Evolutionary conservation across 768 basidiomycete genomes (phyloP).

Genomic region (Tulasnella sp.): DNA sequence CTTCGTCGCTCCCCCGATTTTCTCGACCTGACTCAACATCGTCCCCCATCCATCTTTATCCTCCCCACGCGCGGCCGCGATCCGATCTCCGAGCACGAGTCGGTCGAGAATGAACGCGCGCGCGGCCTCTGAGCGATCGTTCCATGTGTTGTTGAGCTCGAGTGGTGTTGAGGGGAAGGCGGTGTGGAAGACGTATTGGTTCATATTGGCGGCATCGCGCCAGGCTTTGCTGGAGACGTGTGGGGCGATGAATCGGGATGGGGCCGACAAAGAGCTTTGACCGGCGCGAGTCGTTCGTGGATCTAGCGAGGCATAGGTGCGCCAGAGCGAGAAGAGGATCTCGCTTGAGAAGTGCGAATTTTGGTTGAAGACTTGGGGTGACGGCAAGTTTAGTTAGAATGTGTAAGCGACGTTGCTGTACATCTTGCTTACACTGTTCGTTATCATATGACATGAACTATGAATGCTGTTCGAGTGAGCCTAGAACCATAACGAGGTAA

Average conservation of each 20-base stretch:
- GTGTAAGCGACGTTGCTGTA: too few relatives aligned
- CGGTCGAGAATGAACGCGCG: constrained; percentile 75
- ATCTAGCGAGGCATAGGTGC: constrained; percentile 76
- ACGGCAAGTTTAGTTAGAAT: too few relatives aligned
- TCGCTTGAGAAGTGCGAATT: constrained; percentile 76
- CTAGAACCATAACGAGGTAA: background rate
- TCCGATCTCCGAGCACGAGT: constrained; percentile 74
- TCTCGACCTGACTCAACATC: constrained; percentile 27
- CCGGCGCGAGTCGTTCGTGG: constrained; percentile 53
- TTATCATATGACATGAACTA: constrained; percentile 77
- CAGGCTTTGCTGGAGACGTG: constrained; percentile 65
- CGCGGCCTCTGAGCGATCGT: constrained; percentile 59
- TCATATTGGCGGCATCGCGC: constrained; percentile 88
- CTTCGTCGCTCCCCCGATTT: constrained; percentile 48
- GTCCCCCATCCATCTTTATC: constrained; percentile 23
- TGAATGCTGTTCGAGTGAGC: background rate
- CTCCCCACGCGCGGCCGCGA: constrained; percentile 62
- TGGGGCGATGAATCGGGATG: constrained; percentile 63
- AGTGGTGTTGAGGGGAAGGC: constrained; percentile 70
- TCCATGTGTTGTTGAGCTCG: constrained; percentile 77
- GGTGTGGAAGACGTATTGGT: constrained; percentile 71
- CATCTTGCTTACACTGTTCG: constrained; percentile 50
- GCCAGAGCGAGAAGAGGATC: constrained; percentile 88
- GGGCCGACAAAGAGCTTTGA: constrained; percentile 56
- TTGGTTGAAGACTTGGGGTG: too few relatives aligned